Base-by-base conservation (phyloP, 352 stramenopile genomes). In the Phytophthora pinifolia region DNA sequence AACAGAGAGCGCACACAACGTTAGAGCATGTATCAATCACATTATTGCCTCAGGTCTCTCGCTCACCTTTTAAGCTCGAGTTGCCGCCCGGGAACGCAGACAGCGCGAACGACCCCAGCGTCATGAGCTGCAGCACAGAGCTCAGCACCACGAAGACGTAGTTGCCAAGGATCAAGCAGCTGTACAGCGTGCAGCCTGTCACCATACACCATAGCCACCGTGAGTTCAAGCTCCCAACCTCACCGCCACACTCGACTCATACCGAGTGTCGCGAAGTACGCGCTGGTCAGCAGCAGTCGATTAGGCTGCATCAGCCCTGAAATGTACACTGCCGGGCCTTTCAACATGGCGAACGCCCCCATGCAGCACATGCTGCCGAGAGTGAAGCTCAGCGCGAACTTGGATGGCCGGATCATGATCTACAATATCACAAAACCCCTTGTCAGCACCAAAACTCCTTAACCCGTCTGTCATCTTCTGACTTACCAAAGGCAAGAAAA, bases 111-210 rank as follows among this genome's bases (percentile, higher is more conserved):
- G 70, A 62, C 9, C 57, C 64, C 18, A 91, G 46, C 20, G 81
- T 89, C 43, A 85, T 60, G 9, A 91, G 59, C 65, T 91, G 62
- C 59, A 70, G 50, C 39, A 88, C 65, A 0, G 83, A 88, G 62
- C 80, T 93, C 59, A 86, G 59, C 38, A 93, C 74, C n/a, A 93
- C 83, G 15, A 91, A 74, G 22, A 93, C 62, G 62, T 93, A 93
- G 65, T 84, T 89, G 17, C 81, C 81, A 33, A 93, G 62, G 41
- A 93, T 70, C n/a, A 93, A 55, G 57, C 83, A 93, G 60, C 79
- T 88, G 48, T 93, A 93, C 20, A 93, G 53, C 29, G 81, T 93
- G 22, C 76, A 79, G 18, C 68, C 79, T 85, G 37, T 4, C 41
- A 34, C 22, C 22, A 46, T 15, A 41, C 2, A 38, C 15, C 17